Evolutionary conservation across 768 basidiomycete species (phyloP).

Genomic region (Boletus huronensis): DNA sequence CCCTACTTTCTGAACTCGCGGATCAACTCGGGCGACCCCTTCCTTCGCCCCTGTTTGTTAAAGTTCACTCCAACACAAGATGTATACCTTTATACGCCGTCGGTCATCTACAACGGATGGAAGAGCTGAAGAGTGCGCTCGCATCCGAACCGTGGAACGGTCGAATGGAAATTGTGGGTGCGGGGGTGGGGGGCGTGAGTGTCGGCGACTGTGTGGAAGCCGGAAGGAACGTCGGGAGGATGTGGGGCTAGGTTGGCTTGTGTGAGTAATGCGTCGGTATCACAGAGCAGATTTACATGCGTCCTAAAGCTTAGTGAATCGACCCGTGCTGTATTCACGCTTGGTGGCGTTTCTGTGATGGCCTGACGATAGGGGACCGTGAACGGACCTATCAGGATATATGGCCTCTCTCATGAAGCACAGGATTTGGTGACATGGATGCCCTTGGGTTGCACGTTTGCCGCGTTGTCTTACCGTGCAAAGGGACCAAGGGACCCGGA

Average conservation of each 20-base stretch:
- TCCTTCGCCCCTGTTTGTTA: constrained; percentile 55
- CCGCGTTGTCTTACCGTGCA: constrained; percentile 22
- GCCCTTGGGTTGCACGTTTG: constrained; percentile 16
- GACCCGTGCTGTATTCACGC: constrained; percentile 1
- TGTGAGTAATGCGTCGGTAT: constrained; percentile 14
- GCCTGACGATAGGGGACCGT: constrained; percentile 7
- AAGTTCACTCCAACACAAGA: constrained; percentile 49
- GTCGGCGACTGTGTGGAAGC: constrained; percentile 81
- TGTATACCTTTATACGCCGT: constrained; percentile 80
- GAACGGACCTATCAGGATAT: constrained; percentile 1
- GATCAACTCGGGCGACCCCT: constrained; percentile 44
- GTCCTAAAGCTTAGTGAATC: constrained; percentile 8
- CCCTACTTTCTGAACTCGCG: constrained; percentile 34
- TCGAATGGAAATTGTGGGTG: constrained; percentile 67
- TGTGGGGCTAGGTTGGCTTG: constrained; percentile 33
- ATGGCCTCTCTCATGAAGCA: constrained; percentile 12
- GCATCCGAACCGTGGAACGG: constrained; percentile 41
- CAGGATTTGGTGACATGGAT: constrained; percentile 17
- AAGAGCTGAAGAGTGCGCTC: constrained; percentile 49
- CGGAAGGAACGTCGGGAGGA: constrained; percentile 53
- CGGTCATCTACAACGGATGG: constrained; percentile 71
- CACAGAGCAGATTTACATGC: constrained; percentile 11
- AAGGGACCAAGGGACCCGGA: constrained; percentile 12
- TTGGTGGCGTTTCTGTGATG: constrained; percentile 12
- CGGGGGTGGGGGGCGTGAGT: constrained; percentile 83